Evolutionary conservation across 495 filamentous ascomycete species (phyloP).

Genomic region (Geoglossum glabrum): DNA sequence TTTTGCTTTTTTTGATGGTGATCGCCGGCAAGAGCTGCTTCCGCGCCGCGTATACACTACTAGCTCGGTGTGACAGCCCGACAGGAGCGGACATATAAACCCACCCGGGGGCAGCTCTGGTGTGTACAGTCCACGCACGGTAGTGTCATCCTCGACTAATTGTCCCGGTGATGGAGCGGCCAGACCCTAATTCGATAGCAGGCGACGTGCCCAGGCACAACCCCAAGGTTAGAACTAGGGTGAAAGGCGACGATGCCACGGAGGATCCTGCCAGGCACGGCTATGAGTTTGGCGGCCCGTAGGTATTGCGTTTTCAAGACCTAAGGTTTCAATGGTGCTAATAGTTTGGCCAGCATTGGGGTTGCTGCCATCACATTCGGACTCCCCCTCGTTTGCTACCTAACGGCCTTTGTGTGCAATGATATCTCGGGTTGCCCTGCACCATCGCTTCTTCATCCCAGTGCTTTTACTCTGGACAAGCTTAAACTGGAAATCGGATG

Average conservation of each 20-base stretch:
- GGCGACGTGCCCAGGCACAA: background rate
- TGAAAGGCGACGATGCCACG: background rate
- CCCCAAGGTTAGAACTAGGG: background rate
- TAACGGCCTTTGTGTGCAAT: conserved; percentile 71
- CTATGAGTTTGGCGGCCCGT: conserved; percentile 84
- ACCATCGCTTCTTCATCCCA: conserved; percentile 62
- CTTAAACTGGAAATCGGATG: conserved; percentile 65
- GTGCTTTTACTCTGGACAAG: conserved; percentile 42
- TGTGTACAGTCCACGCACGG: no score
- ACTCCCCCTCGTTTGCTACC: conserved; percentile 55
- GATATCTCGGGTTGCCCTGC: conserved; percentile 81
- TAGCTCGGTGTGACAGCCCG: no score
- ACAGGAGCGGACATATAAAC: no score
- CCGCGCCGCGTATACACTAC: no score
- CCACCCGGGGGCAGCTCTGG: no score
- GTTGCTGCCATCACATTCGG: conserved; percentile 54
- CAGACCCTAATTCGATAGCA: background rate
- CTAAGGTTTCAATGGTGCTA: conserved; percentile 9
- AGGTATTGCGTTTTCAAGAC: conserved; percentile 19
- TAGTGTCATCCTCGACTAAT: background rate
- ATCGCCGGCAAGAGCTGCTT: no score
- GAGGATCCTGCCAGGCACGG: conserved; percentile 30
- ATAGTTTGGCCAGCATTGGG: conserved; percentile 37
- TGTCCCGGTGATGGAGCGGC: background rate
- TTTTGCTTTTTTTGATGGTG: no score